phyloP scores from a whole-genome alignment of 1,139 yeast species.

The Ogataea hybrid region DNA sequence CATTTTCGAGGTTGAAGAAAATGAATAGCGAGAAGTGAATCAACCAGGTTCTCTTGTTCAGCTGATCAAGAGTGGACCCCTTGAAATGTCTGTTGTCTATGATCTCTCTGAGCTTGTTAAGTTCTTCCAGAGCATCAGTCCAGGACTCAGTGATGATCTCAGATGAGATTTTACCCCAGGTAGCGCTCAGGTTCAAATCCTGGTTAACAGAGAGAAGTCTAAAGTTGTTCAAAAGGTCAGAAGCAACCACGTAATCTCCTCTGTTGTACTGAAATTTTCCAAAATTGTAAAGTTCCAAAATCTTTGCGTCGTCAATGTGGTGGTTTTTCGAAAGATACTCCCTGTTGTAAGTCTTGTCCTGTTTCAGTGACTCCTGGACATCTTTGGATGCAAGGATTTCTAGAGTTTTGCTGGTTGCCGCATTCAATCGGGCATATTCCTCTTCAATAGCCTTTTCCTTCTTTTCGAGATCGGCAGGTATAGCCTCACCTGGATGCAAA shows the following conservation, averaged over 20 bases:
- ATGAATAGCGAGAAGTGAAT: conserved; percentile 66
- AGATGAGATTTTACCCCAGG: conserved; percentile 64
- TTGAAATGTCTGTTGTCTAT: conserved; percentile 50
- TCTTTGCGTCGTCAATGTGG: conserved; percentile 47
- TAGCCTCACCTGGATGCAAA: conserved; percentile 38
- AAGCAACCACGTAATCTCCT: conserved; percentile 57
- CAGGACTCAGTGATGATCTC: conserved; percentile 52
- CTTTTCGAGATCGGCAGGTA: conserved; percentile 39
- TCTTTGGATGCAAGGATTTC: conserved; percentile 47
- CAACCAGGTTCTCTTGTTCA: conserved; percentile 62
- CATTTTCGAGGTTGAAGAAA: conserved; percentile 41
- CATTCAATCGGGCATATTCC: conserved; percentile 40
- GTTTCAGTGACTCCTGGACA: conserved; percentile 47
- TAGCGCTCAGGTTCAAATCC: conserved; percentile 49
- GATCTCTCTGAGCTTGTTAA: conserved; percentile 51
- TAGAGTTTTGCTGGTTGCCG: conserved; percentile 44
- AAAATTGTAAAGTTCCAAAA: conserved; percentile 49
- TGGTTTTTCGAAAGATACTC: conserved; percentile 42
- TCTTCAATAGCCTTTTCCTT: conserved; percentile 40
- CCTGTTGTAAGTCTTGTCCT: conserved; percentile 52
- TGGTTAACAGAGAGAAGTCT: conserved; percentile 51
- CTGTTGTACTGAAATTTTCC: conserved; percentile 60
- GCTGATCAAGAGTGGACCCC: conserved; percentile 52
- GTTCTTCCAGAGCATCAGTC: conserved; percentile 50
- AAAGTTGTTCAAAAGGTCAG: conserved; percentile 54